Conservation (phyloP, 805 yeast species). For the Hagleromyces aurorensis region DNA sequence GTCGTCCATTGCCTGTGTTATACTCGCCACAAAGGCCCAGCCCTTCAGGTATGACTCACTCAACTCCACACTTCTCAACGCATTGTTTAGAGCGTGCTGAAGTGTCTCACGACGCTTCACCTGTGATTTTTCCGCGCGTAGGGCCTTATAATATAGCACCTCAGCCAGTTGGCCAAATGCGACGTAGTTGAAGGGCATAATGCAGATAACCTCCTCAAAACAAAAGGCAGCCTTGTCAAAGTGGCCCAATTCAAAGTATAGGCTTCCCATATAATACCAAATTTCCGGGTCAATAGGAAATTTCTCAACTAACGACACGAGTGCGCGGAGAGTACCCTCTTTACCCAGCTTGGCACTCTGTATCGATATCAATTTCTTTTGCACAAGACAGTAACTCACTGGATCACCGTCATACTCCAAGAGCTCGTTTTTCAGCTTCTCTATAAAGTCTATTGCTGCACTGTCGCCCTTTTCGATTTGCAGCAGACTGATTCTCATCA, state of each 20-base stretch:
- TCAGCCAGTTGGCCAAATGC: conserved; percentile 27
- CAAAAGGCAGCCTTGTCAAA: conserved; percentile 60
- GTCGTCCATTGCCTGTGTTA: conserved; percentile 26
- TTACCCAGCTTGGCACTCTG: conserved; percentile 11
- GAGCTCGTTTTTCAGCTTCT: conserved; percentile 41
- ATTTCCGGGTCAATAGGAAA: conserved; percentile 66
- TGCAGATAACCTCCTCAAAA: conserved; percentile 60
- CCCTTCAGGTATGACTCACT: conserved; percentile 61
- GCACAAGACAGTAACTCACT: conserved; percentile 23
- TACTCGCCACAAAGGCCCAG: conserved; percentile 59
- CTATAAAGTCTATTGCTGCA: conserved; percentile 37
- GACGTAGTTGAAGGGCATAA: conserved; percentile 44
- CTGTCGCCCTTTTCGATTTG: conserved; percentile 22
- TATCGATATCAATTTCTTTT: conserved; percentile 24
- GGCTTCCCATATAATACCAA: conserved; percentile 70
- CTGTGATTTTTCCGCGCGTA: conserved; percentile 7
- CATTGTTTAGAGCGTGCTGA: conserved; percentile 37
- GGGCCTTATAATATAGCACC: conserved; percentile 16
- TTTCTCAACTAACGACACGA: conserved; percentile 22
- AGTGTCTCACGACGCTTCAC: conserved; percentile 7
- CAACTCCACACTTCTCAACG: conserved; percentile 67
- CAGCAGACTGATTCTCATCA: conserved; percentile 25
- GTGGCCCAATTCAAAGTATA: conserved; percentile 54
- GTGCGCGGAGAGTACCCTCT: conserved; percentile 13
- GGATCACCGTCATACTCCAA: conserved; percentile 42